Conservation (phyloP, 495 filamentous ascomycete species). For the Penicillium desertorum region DNA sequence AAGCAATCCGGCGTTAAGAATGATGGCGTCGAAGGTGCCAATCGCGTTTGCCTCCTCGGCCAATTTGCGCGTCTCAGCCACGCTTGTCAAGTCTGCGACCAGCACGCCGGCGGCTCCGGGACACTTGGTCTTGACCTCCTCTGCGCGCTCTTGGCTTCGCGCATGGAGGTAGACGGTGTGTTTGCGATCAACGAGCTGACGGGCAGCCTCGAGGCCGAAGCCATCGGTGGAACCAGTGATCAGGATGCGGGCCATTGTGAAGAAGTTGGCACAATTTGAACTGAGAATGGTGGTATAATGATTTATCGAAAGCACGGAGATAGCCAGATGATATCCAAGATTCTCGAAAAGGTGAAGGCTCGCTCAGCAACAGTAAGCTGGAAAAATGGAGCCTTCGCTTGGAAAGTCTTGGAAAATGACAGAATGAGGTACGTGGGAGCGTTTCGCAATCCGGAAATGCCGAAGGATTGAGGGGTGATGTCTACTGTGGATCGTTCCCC, state of each 20-base stretch:
- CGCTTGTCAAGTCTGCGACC: constrained; percentile 20
- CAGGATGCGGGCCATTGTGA: constrained; percentile 18
- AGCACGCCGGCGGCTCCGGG: constrained; percentile 25
- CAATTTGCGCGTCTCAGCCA: constrained; percentile 18
- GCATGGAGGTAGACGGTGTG: constrained; percentile 29
- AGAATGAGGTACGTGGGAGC: too few relatives aligned
- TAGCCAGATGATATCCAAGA: too few relatives aligned
- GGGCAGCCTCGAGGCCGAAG: constrained; percentile 20
- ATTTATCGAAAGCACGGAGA: too few relatives aligned
- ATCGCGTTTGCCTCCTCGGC: constrained; percentile 24
- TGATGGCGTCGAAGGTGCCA: constrained; percentile 24
- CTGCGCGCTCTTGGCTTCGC: constrained; percentile 20
- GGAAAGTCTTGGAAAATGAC: too few relatives aligned
- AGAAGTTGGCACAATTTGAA: neutral
- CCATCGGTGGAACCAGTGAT: constrained; percentile 23
- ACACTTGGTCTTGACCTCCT: constrained; percentile 17
- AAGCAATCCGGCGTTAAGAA: constrained; percentile 22
- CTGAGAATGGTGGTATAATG: neutral
- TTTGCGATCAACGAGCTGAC: constrained; percentile 15
- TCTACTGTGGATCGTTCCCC: too few relatives aligned
- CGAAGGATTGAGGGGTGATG: too few relatives aligned
- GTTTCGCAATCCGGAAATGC: too few relatives aligned
- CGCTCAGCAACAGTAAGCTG: too few relatives aligned
- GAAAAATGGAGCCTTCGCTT: too few relatives aligned
- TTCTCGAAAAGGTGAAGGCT: too few relatives aligned